Evolutionary conservation across 768 basidiomycete genomes (phyloP).

Genomic region (Panus rudis): DNA sequence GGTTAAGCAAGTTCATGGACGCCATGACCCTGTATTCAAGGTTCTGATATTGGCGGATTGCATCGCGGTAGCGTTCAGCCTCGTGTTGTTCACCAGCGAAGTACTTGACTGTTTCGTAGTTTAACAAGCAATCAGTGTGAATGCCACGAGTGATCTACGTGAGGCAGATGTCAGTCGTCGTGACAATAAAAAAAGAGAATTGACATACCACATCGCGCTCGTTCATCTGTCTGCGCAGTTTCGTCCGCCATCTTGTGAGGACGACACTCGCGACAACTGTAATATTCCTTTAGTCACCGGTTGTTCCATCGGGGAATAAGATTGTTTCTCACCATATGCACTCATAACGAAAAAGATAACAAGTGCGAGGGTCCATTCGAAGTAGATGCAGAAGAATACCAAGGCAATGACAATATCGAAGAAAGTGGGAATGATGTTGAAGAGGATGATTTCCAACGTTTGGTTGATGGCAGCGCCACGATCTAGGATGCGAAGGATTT

Average conservation of each 20-base stretch:
- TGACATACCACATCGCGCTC: slow-evolving; percentile 65
- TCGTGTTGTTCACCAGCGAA: slow-evolving; percentile 86
- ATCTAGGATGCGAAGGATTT: slow-evolving; percentile 74
- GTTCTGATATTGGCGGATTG: slow-evolving; percentile 66
- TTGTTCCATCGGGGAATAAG: slow-evolving; percentile 8
- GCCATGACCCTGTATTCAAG: slow-evolving; percentile 71
- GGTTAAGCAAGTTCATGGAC: slow-evolving; percentile 66
- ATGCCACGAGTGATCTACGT: slow-evolving; percentile 71
- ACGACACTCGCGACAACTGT: slow-evolving; percentile 43
- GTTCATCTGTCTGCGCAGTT: slow-evolving; percentile 72
- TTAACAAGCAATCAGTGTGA: slow-evolving; percentile 73
- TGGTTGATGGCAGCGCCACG: slow-evolving; percentile 84
- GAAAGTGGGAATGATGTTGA: slow-evolving; percentile 77
- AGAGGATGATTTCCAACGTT: slow-evolving; percentile 74
- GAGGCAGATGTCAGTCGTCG: not conserved
- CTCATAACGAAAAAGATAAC: slow-evolving; percentile 70
- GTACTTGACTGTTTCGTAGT: slow-evolving; percentile 84
- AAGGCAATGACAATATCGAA: slow-evolving; percentile 73
- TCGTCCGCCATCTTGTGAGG: slow-evolving; percentile 68
- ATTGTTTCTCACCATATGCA: slow-evolving; percentile 61
- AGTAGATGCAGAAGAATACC: slow-evolving; percentile 52
- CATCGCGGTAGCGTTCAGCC: slow-evolving; percentile 58
- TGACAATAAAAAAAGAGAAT: slow-evolving; percentile 1
- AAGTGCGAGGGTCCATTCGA: slow-evolving; percentile 60
- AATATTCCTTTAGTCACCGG: slow-evolving; percentile 6